phyloP scores from a whole-genome alignment of 148 eudicot species.

The Arbutus unedo region DNA sequence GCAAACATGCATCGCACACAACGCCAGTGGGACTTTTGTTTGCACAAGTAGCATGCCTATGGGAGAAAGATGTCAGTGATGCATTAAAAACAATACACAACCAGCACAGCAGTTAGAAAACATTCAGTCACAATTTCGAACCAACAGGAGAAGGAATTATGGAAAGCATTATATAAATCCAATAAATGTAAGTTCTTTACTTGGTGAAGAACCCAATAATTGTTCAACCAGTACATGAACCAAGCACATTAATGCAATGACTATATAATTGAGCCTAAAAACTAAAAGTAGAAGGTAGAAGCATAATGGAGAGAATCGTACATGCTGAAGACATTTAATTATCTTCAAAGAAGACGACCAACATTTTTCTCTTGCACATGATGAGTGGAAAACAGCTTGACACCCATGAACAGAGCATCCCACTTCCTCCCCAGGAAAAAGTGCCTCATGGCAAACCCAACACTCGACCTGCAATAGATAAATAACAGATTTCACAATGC shows the following conservation, averaged over 20 bases:
- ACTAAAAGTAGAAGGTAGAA: not conserved
- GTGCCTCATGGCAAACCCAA: conserved; percentile 44
- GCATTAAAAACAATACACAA: not conserved
- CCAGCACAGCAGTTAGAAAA: not conserved
- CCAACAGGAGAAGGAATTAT: not conserved
- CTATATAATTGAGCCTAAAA: not conserved
- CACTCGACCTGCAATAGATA: conserved; percentile 56
- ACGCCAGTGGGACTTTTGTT: conserved; percentile 62
- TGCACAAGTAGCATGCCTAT: conserved; percentile 84
- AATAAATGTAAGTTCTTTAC: not conserved
- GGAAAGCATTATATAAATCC: not conserved
- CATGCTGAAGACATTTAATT: conserved; percentile 93
- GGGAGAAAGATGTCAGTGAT: conserved; percentile 2
- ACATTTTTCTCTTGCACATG: conserved; percentile 51
- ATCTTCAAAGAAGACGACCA: conserved; percentile 34
- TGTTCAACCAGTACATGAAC: not conserved
- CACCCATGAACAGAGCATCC: conserved; percentile 67
- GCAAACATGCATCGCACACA: conserved; percentile 77
- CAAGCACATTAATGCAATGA: not conserved
- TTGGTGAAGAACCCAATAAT: not conserved
- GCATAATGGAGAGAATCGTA: conserved; percentile 23
- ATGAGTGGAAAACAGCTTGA: conserved; percentile 48
- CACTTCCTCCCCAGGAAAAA: conserved; percentile 59
- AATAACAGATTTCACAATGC: not conserved
- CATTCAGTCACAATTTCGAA: not conserved